A percentile compares a stretch with the other conserved stretches of the same genome.
Evolutionary conservation across 805 yeast species (phyloP).

Genomic region (Candida suzukii): DNA sequence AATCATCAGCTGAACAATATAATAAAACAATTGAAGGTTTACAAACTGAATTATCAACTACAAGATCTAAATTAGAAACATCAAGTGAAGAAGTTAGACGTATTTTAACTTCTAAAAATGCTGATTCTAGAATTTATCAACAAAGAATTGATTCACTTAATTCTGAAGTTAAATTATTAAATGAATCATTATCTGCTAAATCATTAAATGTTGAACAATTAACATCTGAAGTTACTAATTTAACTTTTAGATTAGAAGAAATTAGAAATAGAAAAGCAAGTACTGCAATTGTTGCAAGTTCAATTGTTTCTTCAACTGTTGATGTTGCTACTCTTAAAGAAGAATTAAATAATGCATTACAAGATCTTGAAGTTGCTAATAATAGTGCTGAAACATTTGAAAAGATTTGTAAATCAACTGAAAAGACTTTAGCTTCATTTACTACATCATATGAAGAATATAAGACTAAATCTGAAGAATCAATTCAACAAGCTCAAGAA

Average conservation of each 20-base stretch:
- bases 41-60: conserved; percentile 35
- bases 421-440: conserved; percentile 51
- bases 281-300: conserved; percentile 17
- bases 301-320: conserved; percentile 10
- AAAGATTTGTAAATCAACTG: conserved; percentile 58
- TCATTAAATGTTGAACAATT: conserved; percentile 32
- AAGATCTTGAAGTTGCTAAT: conserved; percentile 51
- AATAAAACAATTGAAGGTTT: conserved; percentile 41
- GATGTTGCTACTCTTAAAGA: conserved; percentile 19
- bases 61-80: conserved; percentile 40
- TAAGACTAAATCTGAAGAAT: conserved; percentile 16
- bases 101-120: conserved; percentile 45
- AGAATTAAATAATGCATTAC: conserved; percentile 32
- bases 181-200: conserved; percentile 36
- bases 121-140: conserved; percentile 48
- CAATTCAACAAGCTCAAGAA: background rate
- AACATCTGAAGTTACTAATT: conserved; percentile 27
- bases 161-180: conserved; percentile 33
- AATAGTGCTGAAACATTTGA: conserved; percentile 56
- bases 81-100: conserved; percentile 46
- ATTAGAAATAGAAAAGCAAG: conserved; percentile 23
- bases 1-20: conserved; percentile 43
- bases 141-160: conserved; percentile 53
- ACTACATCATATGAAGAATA: conserved; percentile 46
- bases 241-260: conserved; percentile 24